Conservation (phyloP, 2,329 filamentous ascomycete species). For the Rutstroemia sp. region DNA sequence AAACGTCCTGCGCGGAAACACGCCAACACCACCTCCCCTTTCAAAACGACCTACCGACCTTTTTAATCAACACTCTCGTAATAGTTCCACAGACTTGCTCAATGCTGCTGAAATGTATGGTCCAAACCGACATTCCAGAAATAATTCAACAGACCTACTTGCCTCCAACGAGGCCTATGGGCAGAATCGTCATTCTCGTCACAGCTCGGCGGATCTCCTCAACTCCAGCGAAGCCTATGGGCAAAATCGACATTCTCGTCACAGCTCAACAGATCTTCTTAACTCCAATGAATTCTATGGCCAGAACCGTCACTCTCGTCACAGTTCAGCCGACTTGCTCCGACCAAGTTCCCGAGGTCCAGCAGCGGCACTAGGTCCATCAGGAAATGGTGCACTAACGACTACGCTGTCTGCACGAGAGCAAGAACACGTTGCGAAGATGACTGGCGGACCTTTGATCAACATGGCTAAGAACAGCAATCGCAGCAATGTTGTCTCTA, state of each 20-base stretch:
- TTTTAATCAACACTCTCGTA: constrained; percentile 27
- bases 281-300: background rate
- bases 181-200: background rate
- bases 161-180: background rate
- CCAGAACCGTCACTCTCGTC: background rate
- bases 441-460: constrained; percentile 71
- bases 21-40: constrained; percentile 37
- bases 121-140: constrained; percentile 34
- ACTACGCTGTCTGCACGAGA: constrained; percentile 73
- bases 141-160: constrained; percentile 8
- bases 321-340: constrained; percentile 39
- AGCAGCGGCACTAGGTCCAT: constrained; percentile 29
- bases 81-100: constrained; percentile 33
- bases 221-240: background rate
- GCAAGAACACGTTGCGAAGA: constrained; percentile 78
- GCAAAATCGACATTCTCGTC: background rate
- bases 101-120: constrained; percentile 34
- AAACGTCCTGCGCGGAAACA: constrained; percentile 36
- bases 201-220: background rate
- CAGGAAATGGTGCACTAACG: constrained; percentile 38
- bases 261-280: background rate
- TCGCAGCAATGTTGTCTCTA: constrained; percentile 35
- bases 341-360: constrained; percentile 55
- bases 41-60: constrained; percentile 39
- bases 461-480: constrained; percentile 43